A percentile compares a stretch with the other conserved stretches of the same genome.
Conservation (phyloP, 495 filamentous ascomycete genomes). For the Cercophora newfieldiana region DNA sequence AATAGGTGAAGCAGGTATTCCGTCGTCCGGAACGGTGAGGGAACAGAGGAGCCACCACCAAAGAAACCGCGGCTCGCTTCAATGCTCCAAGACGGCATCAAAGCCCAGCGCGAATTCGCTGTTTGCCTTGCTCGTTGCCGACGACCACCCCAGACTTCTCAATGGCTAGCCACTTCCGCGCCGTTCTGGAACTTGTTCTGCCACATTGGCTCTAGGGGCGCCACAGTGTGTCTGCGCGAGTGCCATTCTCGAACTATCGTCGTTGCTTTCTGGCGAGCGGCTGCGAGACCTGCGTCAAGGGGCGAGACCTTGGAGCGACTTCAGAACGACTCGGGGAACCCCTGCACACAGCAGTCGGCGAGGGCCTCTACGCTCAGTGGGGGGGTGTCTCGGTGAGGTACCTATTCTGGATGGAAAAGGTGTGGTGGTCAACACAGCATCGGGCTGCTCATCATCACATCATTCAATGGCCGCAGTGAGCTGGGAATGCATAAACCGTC, state of each 20-base stretch:
- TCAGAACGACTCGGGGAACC: slow-evolving; percentile 7
- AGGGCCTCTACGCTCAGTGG: neutral
- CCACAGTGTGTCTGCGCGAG: neutral
- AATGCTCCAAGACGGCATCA: slow-evolving; percentile 9
- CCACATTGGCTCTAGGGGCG: neutral
- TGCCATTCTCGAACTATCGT: neutral
- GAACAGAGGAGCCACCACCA: neutral
- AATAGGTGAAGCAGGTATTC: slow-evolving; percentile 5
- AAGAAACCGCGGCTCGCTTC: slow-evolving; percentile 5
- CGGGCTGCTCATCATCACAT: slow-evolving; percentile 8
- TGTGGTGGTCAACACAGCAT: neutral
- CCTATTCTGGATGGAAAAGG: neutral
- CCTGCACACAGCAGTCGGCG: neutral
- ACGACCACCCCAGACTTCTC: neutral
- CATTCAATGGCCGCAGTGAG: neutral
- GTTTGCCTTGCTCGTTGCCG: neutral
- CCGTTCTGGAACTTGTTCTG: slow-evolving; percentile 10
- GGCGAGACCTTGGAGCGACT: neutral
- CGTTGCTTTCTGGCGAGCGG: neutral
- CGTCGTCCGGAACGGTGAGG: neutral
- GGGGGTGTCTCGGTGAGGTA: slow-evolving; percentile 7
- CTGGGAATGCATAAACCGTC: slow-evolving; percentile 2
- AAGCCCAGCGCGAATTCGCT: neutral
- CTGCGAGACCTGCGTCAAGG: neutral
- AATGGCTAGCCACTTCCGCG: neutral